phyloP scores from a whole-genome alignment of 2,329 filamentous ascomycete species.

The Penicillium sp. region DNA sequence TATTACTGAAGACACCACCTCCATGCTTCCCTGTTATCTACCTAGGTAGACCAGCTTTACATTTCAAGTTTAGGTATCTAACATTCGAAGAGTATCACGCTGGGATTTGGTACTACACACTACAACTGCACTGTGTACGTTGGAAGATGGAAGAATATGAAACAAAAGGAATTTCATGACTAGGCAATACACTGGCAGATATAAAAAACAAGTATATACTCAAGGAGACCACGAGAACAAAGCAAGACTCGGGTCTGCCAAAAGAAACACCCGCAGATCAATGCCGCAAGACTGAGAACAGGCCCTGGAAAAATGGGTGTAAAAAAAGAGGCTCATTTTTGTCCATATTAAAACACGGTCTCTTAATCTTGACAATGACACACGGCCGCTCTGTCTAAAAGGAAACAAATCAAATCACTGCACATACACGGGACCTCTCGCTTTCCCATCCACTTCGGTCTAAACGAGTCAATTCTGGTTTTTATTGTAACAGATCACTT shows the following conservation, averaged over 20 bases:
- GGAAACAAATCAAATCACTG: constrained; percentile 17
- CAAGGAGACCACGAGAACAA: constrained; percentile 17
- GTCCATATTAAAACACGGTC: constrained; percentile 43
- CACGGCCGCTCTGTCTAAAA: constrained; percentile 37
- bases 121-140: neutral
- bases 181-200: constrained; percentile 28
- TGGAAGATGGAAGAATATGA: neutral
- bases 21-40: neutral
- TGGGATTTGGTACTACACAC: neutral
- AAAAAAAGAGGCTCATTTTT: constrained; percentile 34
- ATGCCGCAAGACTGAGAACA: constrained; percentile 22
- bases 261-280: constrained; percentile 13
- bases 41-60: neutral
- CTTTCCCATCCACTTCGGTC: constrained; percentile 14
- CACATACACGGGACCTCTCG: constrained; percentile 28
- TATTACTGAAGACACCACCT: neutral
- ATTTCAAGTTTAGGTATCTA: too few relatives aligned
- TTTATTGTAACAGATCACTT: constrained; percentile 42
- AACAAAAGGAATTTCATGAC: constrained; percentile 33
- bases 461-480: constrained; percentile 18
- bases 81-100: too few relatives aligned
- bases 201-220: constrained; percentile 31
- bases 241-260: constrained; percentile 12
- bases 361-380: constrained; percentile 39
- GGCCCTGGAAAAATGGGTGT: constrained; percentile 8